Conservation (phyloP, 768 basidiomycete species). For the Flagelloscypha sp. region DNA sequence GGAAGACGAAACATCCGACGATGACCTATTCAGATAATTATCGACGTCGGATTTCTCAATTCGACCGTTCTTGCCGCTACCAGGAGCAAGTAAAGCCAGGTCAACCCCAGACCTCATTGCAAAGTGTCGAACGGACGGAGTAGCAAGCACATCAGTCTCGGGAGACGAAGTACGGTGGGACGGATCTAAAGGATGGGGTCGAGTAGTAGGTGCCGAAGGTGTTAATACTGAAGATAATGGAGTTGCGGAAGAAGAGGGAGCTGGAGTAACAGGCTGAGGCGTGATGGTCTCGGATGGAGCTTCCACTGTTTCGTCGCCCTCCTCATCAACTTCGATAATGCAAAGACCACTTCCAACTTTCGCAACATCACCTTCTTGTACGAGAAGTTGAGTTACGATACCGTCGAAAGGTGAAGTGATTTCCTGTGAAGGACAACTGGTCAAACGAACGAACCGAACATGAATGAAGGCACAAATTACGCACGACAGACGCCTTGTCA, state of each 20-base stretch:
- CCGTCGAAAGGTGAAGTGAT: conserved; percentile 86
- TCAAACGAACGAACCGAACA: too few species aligned
- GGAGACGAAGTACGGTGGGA: conserved; percentile 23
- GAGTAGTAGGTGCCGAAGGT: conserved; percentile 9
- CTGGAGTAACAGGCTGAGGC: conserved; percentile 7
- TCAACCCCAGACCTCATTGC: conserved; percentile 62
- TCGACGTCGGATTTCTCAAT: conserved; percentile 73
- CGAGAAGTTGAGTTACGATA: conserved; percentile 59
- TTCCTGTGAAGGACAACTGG: too few species aligned
- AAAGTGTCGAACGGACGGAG: conserved; percentile 72
- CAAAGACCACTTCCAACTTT: conserved; percentile 77
- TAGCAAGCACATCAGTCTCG: conserved; percentile 45
- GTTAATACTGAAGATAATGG: conserved; percentile 3
- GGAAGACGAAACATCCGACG: conserved; percentile 10
- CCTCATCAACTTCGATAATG: conserved; percentile 72
- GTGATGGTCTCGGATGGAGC: conserved; percentile 10
- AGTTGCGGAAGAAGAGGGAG: conserved; percentile 9
- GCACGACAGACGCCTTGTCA: conserved; percentile 85
- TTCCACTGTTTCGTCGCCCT: conserved; percentile 20
- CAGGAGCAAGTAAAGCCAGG: conserved; percentile 45
- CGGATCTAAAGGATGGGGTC: conserved; percentile 61
- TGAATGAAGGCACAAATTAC: too few species aligned
- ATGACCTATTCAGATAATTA: conserved; percentile 35
- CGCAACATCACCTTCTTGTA: conserved; percentile 74
- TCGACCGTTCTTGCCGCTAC: conserved; percentile 67